phyloP scores from a whole-genome alignment of 805 yeast genomes.

The Metschnikowia noctiluminum region DNA sequence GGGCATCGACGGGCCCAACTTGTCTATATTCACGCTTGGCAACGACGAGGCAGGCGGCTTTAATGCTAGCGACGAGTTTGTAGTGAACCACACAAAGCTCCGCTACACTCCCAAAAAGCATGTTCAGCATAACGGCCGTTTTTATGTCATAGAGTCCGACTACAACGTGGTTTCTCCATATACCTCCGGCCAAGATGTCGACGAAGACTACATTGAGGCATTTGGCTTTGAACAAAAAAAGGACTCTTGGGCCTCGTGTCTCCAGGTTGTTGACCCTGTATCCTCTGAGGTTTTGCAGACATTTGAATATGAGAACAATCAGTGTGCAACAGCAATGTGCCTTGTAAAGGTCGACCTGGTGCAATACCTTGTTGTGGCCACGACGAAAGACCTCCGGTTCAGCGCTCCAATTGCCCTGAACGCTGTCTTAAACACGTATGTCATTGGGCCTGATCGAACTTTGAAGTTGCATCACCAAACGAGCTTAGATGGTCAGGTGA shows the following conservation, averaged over 20 bases:
- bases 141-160: slow-evolving; percentile 46
- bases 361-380: slow-evolving; percentile 46
- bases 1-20: slow-evolving; percentile 50
- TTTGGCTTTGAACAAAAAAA: slow-evolving; percentile 37
- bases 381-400: slow-evolving; percentile 27
- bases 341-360: slow-evolving; percentile 22
- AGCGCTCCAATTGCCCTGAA: slow-evolving; percentile 26
- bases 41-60: slow-evolving; percentile 25
- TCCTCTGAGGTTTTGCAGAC: slow-evolving; percentile 36
- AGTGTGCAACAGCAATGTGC: slow-evolving; percentile 41
- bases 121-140: slow-evolving; percentile 17
- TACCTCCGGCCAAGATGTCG: slow-evolving; percentile 17
- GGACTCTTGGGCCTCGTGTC: slow-evolving; percentile 49
- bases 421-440: slow-evolving; percentile 36
- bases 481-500: slow-evolving; percentile 42
- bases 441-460: slow-evolving; percentile 27
- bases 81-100: slow-evolving; percentile 36
- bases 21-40: slow-evolving; percentile 57
- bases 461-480: slow-evolving; percentile 61
- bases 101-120: slow-evolving; percentile 51
- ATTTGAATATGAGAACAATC: slow-evolving; percentile 42
- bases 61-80: slow-evolving; percentile 26
- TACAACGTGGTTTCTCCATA: slow-evolving; percentile 32
- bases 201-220: slow-evolving; percentile 40
- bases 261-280: slow-evolving; percentile 45